phyloP scores from a whole-genome alignment of 371 early-diverging fungal genomes.

The Batkoa obscura region DNA sequence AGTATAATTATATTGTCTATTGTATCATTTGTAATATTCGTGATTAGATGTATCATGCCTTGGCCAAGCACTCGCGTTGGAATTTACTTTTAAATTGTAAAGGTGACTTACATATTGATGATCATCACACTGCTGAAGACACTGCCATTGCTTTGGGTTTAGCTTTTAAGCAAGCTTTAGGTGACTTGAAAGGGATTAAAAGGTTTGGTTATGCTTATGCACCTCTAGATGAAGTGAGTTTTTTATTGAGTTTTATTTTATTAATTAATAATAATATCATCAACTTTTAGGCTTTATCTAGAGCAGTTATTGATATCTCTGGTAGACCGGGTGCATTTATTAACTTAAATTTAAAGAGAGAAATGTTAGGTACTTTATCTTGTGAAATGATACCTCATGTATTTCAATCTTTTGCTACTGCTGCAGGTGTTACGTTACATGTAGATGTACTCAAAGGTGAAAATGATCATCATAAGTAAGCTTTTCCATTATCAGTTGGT shows the following conservation, averaged over 20 bases:
- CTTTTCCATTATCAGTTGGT: neutral
- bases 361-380: slow-evolving; percentile 69
- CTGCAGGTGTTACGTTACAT: slow-evolving; percentile 85
- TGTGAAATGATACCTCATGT: slow-evolving; percentile 96
- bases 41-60: slow-evolving; percentile 79
- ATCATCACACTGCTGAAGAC: slow-evolving; percentile 95
- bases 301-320: slow-evolving; percentile 92
- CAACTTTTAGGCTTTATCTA: slow-evolving; percentile 45
- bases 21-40: neutral
- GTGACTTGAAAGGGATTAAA: slow-evolving; percentile 72
- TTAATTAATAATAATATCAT: neutral
- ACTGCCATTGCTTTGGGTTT: slow-evolving; percentile 81
- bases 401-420: slow-evolving; percentile 70
- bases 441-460: slow-evolving; percentile 81
- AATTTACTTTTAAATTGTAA: slow-evolving; percentile 55
- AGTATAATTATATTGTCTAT: slow-evolving; percentile 1
- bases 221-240: slow-evolving; percentile 74
- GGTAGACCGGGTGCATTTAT: slow-evolving; percentile 77
- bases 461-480: slow-evolving; percentile 85
- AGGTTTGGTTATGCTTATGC: slow-evolving; percentile 90
- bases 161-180: slow-evolving; percentile 83
- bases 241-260: neutral
- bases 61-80: slow-evolving; percentile 88
- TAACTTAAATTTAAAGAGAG: slow-evolving; percentile 68
- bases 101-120: slow-evolving; percentile 90